phyloP scores from a whole-genome alignment of 768 basidiomycete genomes.

The Suillus variegatus region DNA sequence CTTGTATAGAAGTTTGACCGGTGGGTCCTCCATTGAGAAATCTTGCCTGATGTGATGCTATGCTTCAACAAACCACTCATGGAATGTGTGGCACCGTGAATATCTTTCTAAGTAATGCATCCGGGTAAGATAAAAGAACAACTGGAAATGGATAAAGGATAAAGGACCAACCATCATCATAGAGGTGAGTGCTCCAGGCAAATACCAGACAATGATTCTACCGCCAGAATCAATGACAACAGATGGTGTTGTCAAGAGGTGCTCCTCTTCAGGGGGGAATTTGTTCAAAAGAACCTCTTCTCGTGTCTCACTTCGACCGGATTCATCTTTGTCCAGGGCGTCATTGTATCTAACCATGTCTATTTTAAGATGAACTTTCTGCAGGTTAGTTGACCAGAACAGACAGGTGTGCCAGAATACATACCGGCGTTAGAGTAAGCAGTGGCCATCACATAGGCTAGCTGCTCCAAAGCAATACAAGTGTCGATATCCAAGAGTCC shows the following conservation, averaged over 20 bases:
- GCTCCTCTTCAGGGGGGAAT: neutral
- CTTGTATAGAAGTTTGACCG: neutral
- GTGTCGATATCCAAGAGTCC: neutral
- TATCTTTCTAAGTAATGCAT: neutral
- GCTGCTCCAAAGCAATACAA: neutral
- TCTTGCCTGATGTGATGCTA: neutral
- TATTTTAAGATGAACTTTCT: neutral
- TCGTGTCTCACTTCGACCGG: neutral
- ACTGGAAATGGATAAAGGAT: neutral
- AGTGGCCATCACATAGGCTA: neutral
- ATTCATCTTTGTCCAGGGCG: neutral
- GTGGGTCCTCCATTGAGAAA: neutral
- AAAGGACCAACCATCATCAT: neutral
- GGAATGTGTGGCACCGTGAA: neutral
- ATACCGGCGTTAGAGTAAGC: neutral
- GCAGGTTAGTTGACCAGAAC: neutral
- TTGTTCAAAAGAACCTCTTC: neutral
- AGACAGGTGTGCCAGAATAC: neutral
- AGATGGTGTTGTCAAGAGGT: neutral
- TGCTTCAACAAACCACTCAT: neutral
- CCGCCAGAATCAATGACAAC: neutral
- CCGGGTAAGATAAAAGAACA: neutral
- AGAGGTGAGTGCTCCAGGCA: neutral
- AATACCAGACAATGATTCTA: slow-evolving; percentile 2
- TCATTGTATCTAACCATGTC: slow-evolving; percentile 2